phyloP scores from a whole-genome alignment of 1,284 basidiomycete genomes.

The Ustilago tritici region DNA sequence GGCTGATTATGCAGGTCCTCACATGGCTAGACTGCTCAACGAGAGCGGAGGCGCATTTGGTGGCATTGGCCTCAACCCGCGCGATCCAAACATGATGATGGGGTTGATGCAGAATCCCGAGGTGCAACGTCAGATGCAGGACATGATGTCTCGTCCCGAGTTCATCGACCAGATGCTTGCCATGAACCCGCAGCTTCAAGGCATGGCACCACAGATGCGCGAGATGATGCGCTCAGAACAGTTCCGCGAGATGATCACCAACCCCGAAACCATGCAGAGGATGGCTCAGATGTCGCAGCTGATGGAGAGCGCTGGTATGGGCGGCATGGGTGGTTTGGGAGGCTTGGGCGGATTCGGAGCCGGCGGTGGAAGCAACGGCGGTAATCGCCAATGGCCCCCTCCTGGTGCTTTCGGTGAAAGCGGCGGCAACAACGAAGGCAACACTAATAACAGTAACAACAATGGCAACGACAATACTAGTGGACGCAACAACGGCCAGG shows the following conservation, averaged over 20 bases:
- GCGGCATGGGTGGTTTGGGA: constrained; percentile 35
- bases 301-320: constrained; percentile 54
- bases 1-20: constrained; percentile 66
- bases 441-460: constrained; percentile 12
- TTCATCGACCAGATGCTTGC: constrained; percentile 68
- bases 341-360: constrained; percentile 20
- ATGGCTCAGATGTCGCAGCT: constrained; percentile 59
- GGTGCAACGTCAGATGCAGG: constrained; percentile 64
- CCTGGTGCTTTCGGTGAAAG: constrained; percentile 53
- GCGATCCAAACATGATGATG: constrained; percentile 67
- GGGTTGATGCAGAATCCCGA: constrained; percentile 65
- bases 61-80: constrained; percentile 64
- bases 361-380: constrained; percentile 24
- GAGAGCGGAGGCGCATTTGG: constrained; percentile 61
- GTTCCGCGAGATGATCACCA: constrained; percentile 66
- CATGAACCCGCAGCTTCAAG: constrained; percentile 62
- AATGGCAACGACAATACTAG: constrained; percentile 8
- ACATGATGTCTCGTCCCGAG: constrained; percentile 63
- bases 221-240: constrained; percentile 65
- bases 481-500: constrained; percentile 18
- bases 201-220: constrained; percentile 63
- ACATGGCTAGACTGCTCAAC: constrained; percentile 65
- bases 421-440: constrained; percentile 2
- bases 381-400: constrained; percentile 52
- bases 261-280: constrained; percentile 65